Percentiles rank a stretch among this genome's conserved stretches.
Conservation (phyloP, 495 filamentous ascomycete genomes). For the Hypoxylon lienhwacheense region DNA sequence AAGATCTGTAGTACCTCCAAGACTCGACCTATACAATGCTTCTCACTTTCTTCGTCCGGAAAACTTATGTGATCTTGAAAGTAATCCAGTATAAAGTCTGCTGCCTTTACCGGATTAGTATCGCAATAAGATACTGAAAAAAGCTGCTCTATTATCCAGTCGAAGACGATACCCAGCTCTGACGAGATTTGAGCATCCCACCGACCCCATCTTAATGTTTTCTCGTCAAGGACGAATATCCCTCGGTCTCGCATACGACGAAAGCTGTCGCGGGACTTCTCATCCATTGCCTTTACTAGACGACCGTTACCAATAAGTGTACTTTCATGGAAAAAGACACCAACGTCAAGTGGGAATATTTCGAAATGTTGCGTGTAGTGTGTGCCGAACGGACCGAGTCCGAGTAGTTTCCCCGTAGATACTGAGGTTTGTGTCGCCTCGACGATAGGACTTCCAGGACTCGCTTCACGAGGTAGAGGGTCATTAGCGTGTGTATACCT, state of each 20-base stretch:
- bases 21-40: constrained; percentile 49
- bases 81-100: constrained; percentile 48
- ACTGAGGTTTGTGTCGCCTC: constrained; percentile 29
- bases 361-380: constrained; percentile 78
- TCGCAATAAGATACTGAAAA: constrained; percentile 2
- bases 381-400: constrained; percentile 62
- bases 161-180: constrained; percentile 62
- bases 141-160: constrained; percentile 55
- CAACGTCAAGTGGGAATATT: constrained; percentile 62
- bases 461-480: constrained; percentile 42
- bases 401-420: constrained; percentile 49
- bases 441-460: constrained; percentile 12
- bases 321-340: constrained; percentile 73
- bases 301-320: constrained; percentile 77
- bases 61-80: constrained; percentile 44
- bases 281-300: constrained; percentile 56
- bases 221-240: constrained; percentile 53
- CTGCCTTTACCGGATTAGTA: constrained; percentile 31
- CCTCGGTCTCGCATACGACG: constrained; percentile 30
- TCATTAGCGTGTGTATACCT: constrained; percentile 54
- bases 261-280: constrained; percentile 31
- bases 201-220: constrained; percentile 60
- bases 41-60: constrained; percentile 31
- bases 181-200: constrained; percentile 74
- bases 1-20: constrained; percentile 49